Evolutionary conservation across 495 filamentous ascomycete species (phyloP).

Genomic region (Rostrohypoxylon terebratum): DNA sequence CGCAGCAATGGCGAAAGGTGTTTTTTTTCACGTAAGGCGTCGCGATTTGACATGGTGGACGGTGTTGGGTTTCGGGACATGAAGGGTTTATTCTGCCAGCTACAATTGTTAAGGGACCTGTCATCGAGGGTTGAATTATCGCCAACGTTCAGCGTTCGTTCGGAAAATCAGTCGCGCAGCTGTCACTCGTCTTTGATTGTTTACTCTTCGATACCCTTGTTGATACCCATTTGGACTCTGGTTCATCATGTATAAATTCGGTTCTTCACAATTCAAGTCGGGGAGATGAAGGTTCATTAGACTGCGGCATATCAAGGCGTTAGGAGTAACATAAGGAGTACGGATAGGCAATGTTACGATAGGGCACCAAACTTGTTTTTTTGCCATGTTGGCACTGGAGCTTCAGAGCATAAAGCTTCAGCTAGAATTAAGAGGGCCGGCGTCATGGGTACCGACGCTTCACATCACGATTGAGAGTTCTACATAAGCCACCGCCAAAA

Average conservation of each 20-base stretch:
- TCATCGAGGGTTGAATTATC: neutral
- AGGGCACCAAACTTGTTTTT: slow-evolving; percentile 14
- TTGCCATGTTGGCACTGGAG: slow-evolving; percentile 20
- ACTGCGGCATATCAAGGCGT: slow-evolving; percentile 37
- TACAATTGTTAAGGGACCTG: neutral
- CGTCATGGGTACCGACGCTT: slow-evolving; percentile 23
- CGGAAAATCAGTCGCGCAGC: neutral
- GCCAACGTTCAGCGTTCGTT: slow-evolving; percentile 7
- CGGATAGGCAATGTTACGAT: slow-evolving; percentile 32
- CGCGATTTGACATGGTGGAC: neutral
- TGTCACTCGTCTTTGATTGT: slow-evolving; percentile 22
- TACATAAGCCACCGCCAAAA: slow-evolving; percentile 7
- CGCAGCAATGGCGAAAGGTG: neutral
- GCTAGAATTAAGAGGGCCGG: slow-evolving; percentile 10
- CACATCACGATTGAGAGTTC: slow-evolving; percentile 17
- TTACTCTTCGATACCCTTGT: slow-evolving; percentile 33
- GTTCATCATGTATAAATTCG: slow-evolving; percentile 40
- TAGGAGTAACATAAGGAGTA: slow-evolving; percentile 32
- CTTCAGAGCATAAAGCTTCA: slow-evolving; percentile 29
- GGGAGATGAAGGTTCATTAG: slow-evolving; percentile 27
- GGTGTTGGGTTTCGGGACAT: neutral
- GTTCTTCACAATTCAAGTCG: slow-evolving; percentile 24
- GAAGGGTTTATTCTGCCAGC: slow-evolving; percentile 1
- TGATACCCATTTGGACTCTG: slow-evolving; percentile 40
- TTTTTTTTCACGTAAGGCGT: neutral